A percentile compares a stretch with the other conserved stretches of the same genome.
Evolutionary conservation across 306 rosid species (phyloP).

Genomic region (Alnus rubra): DNA sequence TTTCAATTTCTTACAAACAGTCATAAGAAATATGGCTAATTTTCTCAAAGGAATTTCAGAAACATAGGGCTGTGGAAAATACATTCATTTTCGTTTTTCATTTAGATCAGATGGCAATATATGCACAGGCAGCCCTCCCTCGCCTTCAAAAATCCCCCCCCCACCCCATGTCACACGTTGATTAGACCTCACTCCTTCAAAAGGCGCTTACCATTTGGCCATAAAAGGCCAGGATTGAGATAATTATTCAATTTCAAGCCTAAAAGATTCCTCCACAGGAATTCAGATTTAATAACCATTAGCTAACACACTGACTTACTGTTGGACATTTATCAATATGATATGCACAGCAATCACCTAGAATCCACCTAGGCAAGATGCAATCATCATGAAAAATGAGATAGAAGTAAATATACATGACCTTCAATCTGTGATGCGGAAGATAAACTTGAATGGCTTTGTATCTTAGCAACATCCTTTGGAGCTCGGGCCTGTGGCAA

Average conservation of each 20-base stretch:
- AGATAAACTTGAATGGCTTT: conserved; percentile 46
- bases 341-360: conserved; percentile 1
- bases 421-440: conserved; percentile 60
- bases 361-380: conserved; percentile 11
- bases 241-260: not conserved
- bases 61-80: not conserved
- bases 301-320: not conserved
- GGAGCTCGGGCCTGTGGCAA: conserved; percentile 52
- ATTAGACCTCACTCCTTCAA: not conserved
- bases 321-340: not conserved
- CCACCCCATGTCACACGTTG: not conserved
- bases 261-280: not conserved
- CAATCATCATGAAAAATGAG: not conserved
- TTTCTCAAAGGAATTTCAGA: not conserved
- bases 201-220: not conserved
- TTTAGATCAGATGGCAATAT: not conserved
- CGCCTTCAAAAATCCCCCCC: not conserved
- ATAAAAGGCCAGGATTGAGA: not conserved
- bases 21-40: not conserved
- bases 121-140: not conserved
- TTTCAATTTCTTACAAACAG: not conserved
- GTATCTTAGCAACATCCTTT: conserved; percentile 41
- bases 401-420: conserved; percentile 21
- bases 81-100: not conserved
- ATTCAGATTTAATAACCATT: not conserved